Evolutionary conservation across 2,329 filamentous ascomycete species (phyloP).

Genomic region (Cordyceps militaris): DNA sequence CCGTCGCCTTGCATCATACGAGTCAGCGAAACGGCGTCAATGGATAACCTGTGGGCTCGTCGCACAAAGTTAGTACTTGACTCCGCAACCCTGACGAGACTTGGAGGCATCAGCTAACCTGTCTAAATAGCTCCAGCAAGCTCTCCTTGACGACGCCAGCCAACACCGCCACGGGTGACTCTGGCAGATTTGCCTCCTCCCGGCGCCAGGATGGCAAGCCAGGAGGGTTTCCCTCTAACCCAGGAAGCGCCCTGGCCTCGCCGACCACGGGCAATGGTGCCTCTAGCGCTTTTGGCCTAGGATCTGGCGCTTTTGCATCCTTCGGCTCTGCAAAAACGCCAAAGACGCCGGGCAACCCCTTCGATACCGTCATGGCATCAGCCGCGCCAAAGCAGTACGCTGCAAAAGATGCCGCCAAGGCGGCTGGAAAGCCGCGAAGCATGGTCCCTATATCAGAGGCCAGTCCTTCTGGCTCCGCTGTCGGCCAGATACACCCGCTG

Average conservation of each 20-base stretch:
- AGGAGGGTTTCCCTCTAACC: conserved; percentile 72
- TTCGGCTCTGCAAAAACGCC: conserved; percentile 75
- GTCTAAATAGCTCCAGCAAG: conserved; percentile 65
- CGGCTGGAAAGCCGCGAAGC: conserved; percentile 22
- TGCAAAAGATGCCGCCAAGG: conserved; percentile 27
- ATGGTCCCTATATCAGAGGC: conserved; percentile 43
- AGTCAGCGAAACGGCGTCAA: conserved; percentile 32
- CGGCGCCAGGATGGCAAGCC: conserved; percentile 72
- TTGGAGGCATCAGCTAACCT: conserved; percentile 18
- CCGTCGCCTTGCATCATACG: conserved; percentile 10
- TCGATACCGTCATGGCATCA: conserved; percentile 63
- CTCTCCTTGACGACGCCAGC: conserved; percentile 78
- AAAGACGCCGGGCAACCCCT: conserved; percentile 73
- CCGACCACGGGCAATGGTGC: conserved; percentile 59
- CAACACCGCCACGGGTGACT: conserved; percentile 46
- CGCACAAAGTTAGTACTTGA: conserved; percentile 64
- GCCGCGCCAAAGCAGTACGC: conserved; percentile 26
- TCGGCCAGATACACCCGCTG: conserved; percentile 47
- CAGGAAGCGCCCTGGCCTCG: conserved; percentile 63
- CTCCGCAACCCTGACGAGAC: conserved; percentile 1
- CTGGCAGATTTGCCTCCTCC: conserved; percentile 55
- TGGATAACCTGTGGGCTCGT: conserved; percentile 70
- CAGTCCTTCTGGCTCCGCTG: conserved; percentile 26
- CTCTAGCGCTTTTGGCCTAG: conserved; percentile 86
- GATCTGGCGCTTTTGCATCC: conserved; percentile 93